Base-by-base conservation (phyloP, 2,329 filamentous ascomycete genomes). In the Cladosporium sp. region DNA sequence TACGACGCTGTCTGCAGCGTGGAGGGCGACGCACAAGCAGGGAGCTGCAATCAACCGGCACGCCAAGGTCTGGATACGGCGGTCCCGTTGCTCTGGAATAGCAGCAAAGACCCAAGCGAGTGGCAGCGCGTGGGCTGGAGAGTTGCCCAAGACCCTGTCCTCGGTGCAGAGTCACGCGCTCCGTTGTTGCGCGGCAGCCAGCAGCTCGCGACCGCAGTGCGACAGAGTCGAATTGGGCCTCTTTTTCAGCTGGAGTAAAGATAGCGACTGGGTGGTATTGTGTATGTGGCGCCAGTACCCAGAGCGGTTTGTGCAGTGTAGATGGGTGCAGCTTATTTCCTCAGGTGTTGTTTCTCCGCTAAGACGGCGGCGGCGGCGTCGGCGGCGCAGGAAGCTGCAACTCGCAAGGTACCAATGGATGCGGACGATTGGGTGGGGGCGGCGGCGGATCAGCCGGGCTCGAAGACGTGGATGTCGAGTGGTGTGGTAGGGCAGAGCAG, bases 401-500 rank as follows among this genome's bases (percentile, higher is more conserved):
- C 51, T 48, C 25, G 22, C 41, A 16, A 39, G 30, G 38, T 51
- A 38, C 57, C 58, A 58, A 59, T 56, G 50, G 50, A 35, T 33
- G 47, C 51, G 45, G 49, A 25, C 47, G 50, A 53, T 43, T 45
- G 38, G 48, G 40, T 16, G 36, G 16, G 18, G 27, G 29, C 27
- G 45, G 54, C 54, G 53, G 52, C 50, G 53, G 52, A 50, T 55
- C 57, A 58, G 53, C 54, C 62, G 64, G 69, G 68, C 55, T 63
- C 60, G 56, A 63, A 68, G 36, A 33, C 15, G 29, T 7, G 45
- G 36, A 32, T 15, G 16, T 3, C 7, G 11, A 13, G 36, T 61
- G 59, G 59, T 61, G 66, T 55, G 46, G 68, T 69, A 58, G 65
- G 67, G 58, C 65, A 62, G 66, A 59, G 61, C 38, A 39, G 53